A percentile compares a stretch with the other conserved stretches of the same genome.
Conservation (phyloP, 148 eudicot species). For the Heliamphora exappendiculata region DNA sequence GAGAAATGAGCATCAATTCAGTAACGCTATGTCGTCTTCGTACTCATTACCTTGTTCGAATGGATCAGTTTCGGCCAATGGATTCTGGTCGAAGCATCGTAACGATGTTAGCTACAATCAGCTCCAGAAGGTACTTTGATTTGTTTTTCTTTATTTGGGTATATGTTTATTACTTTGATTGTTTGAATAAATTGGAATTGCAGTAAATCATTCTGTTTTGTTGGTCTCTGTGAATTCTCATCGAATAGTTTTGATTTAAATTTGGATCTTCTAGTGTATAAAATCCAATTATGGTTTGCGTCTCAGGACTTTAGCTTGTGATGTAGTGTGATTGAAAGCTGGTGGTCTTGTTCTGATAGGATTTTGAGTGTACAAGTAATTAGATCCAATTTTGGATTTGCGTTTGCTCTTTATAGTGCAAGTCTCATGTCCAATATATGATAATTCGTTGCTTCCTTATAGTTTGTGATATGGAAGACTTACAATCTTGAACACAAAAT, state of each 20-base stretch:
- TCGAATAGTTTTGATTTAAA: slow-evolving; percentile 5
- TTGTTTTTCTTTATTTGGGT: neutral
- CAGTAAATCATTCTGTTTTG: neutral
- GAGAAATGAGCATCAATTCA: slow-evolving; percentile 38
- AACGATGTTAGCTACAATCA: slow-evolving; percentile 66
- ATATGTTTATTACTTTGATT: neutral
- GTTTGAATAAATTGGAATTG: neutral
- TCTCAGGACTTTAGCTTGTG: slow-evolving; percentile 11
- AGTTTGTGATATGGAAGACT: neutral
- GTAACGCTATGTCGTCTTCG: slow-evolving; percentile 32
- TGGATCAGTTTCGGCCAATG: slow-evolving; percentile 59
- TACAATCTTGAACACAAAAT: neutral
- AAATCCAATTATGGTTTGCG: neutral
- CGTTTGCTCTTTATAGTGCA: neutral
- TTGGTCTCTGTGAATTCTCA: slow-evolving; percentile 4
- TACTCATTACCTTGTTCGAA: slow-evolving; percentile 33
- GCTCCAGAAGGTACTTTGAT: slow-evolving; percentile 42
- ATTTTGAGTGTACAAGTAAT: slow-evolving; percentile 17
- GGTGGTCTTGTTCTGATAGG: neutral
- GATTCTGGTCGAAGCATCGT: slow-evolving; percentile 80
- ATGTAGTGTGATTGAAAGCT: neutral
- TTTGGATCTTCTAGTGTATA: slow-evolving; percentile 9
- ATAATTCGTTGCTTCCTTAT: neutral
- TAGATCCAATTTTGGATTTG: slow-evolving; percentile 17
- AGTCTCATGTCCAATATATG: neutral